Percentiles rank a stretch among this genome's conserved stretches.
Conservation (phyloP, 1,284 basidiomycete species). For the Kwoniella shivajii region DNA sequence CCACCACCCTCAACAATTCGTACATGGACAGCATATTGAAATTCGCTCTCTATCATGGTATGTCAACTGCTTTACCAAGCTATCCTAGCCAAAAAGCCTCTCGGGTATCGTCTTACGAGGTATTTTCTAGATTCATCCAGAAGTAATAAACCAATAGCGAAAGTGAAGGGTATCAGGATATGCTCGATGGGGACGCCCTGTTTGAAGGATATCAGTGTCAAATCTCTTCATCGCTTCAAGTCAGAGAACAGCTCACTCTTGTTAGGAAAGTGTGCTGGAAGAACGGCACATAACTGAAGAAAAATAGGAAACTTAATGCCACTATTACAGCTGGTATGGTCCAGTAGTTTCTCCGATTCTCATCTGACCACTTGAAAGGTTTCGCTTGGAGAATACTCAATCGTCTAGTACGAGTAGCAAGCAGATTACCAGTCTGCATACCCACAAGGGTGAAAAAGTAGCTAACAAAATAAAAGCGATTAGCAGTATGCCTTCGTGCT, state of each 20-base stretch:
- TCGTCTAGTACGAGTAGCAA: conserved; percentile 60
- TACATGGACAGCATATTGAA: no score
- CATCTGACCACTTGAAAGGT: conserved; percentile 50
- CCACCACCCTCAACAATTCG: neutral
- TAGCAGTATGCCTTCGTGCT: no score
- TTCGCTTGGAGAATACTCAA: conserved; percentile 59
- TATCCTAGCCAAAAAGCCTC: conserved; percentile 50
- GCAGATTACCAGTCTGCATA: conserved; percentile 67
- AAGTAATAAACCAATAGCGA: conserved; percentile 38
- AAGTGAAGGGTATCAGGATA: conserved; percentile 59
- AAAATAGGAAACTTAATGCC: conserved; percentile 58
- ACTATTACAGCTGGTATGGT: conserved; percentile 59
- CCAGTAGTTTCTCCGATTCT: conserved; percentile 50
- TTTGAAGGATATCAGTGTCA: neutral
- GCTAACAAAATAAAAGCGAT: conserved; percentile 16
- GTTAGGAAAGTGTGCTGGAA: conserved; percentile 64
- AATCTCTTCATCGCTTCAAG: neutral
- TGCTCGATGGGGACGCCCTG: conserved; percentile 58
- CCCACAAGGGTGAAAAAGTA: conserved; percentile 67
- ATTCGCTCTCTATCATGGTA: neutral
- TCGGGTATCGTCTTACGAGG: conserved; percentile 50
- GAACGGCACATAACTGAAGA: conserved; percentile 62
- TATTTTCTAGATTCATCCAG: conserved; percentile 56
- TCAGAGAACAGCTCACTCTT: conserved; percentile 38
- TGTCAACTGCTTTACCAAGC: conserved; percentile 48